phyloP scores from a whole-genome alignment of 202 grass and related monocot species.

The Saccharum hybrid region DNA sequence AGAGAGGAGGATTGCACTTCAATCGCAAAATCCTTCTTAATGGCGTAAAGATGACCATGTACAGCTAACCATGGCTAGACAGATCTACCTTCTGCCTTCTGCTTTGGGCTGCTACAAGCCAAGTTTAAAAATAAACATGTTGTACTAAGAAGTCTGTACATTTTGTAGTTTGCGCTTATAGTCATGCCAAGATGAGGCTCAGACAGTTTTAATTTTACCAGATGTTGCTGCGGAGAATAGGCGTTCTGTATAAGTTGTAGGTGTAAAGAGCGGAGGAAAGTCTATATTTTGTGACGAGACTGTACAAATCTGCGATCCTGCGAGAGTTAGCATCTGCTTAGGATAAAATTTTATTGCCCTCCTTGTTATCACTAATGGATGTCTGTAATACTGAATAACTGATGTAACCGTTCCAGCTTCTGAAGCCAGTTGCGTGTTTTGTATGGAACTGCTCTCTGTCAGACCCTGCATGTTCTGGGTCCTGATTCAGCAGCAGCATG shows the following conservation, averaged over 20 bases:
- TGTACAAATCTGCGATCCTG: constrained; percentile 77
- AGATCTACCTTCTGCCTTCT: constrained; percentile 53
- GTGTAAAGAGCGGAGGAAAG: constrained; percentile 72
- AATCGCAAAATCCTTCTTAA: constrained; percentile 64
- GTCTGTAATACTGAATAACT: constrained; percentile 41
- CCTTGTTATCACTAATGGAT: constrained; percentile 48
- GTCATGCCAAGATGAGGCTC: constrained; percentile 63
- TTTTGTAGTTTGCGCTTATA: constrained; percentile 88
- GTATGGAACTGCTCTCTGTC: neutral
- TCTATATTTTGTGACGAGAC: constrained; percentile 58
- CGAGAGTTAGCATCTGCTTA: constrained; percentile 52
- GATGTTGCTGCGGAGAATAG: constrained; percentile 67
- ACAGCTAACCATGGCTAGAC: constrained; percentile 93
- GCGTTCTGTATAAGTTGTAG: constrained; percentile 70
- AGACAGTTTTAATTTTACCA: constrained; percentile 54
- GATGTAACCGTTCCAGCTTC: constrained; percentile 53
- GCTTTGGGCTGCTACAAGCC: constrained; percentile 65
- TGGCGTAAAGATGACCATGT: constrained; percentile 70
- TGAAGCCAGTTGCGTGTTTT: constrained; percentile 29
- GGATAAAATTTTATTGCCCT: constrained; percentile 42
- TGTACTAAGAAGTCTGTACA: constrained; percentile 76
- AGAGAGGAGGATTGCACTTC: constrained; percentile 89
- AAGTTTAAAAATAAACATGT: constrained; percentile 69
- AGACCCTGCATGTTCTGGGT: neutral
- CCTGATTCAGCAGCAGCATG: neutral